Conservation (phyloP, 306 rosid genomes). For the Ochetophila trinervis region DNA sequence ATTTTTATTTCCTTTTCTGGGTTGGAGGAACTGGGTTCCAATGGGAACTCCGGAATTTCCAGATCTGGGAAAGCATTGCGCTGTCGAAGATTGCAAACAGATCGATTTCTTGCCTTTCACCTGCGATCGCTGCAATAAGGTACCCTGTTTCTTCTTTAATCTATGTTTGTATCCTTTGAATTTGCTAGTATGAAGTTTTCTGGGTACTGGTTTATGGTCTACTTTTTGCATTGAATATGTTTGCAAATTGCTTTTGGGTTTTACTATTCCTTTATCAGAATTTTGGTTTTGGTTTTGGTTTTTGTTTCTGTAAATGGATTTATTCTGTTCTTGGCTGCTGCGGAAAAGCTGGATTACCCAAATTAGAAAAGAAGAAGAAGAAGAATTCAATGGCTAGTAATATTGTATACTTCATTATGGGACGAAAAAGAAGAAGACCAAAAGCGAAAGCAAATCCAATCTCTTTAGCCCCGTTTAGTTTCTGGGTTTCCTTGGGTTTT, state of each 20-base stretch:
- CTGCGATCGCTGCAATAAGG: slow-evolving; percentile 82
- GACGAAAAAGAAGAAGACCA: neutral
- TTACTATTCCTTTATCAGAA: too few relatives aligned
- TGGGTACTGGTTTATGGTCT: neutral
- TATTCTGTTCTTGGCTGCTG: slow-evolving; percentile 4
- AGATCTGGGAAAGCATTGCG: slow-evolving; percentile 84
- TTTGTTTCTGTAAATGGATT: neutral
- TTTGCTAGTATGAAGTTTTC: neutral
- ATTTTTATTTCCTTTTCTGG: neutral
- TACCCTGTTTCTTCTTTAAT: slow-evolving; percentile 6
- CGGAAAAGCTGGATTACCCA: neutral
- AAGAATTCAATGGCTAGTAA: neutral
- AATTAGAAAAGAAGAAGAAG: too few relatives aligned
- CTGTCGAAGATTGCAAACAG: slow-evolving; percentile 58
- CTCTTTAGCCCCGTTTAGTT: neutral
- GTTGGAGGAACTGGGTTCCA: neutral
- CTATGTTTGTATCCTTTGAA: neutral
- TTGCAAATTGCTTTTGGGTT: too few relatives aligned
- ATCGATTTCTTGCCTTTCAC: slow-evolving; percentile 93
- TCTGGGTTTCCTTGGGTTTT: too few relatives aligned
- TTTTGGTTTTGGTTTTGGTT: neutral
- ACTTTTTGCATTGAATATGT: too few relatives aligned
- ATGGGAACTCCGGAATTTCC: slow-evolving; percentile 99
- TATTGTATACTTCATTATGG: neutral
- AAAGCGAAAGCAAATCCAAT: neutral